phyloP scores from a whole-genome alignment of 192 early-diverging fungal species.

The Linnemannia schmuckeri region DNA sequence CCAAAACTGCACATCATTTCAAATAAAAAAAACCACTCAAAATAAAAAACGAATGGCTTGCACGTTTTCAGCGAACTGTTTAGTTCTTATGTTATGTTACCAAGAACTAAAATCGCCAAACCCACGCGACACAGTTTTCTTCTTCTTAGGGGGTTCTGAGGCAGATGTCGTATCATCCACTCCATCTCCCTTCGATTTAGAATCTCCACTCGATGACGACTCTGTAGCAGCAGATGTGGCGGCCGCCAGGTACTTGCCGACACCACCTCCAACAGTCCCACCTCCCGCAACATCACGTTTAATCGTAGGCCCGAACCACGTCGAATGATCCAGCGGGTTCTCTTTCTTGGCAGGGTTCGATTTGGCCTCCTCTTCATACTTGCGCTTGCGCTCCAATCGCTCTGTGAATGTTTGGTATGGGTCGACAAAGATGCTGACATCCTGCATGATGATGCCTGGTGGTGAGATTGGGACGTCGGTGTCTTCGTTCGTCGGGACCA shows the following conservation, averaged over 20 bases:
- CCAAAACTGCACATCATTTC: not conserved
- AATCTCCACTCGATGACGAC: constrained; percentile 20
- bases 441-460: constrained; percentile 76
- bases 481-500: constrained; percentile 74
- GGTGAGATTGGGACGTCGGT: constrained; percentile 79
- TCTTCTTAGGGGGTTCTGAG: constrained; percentile 42
- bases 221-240: constrained; percentile 10
- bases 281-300: constrained; percentile 44
- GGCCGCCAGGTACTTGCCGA: constrained; percentile 76
- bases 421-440: constrained; percentile 84
- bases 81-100: constrained; percentile 19
- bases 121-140: constrained; percentile 36
- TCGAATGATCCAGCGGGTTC: constrained; percentile 68
- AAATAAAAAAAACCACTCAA: constrained; percentile 5
- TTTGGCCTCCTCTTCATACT: constrained; percentile 55
- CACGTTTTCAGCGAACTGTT: not conserved
- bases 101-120: constrained; percentile 66
- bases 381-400: constrained; percentile 75
- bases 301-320: constrained; percentile 79
- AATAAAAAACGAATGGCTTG: not conserved
- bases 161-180: not conserved
- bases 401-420: constrained; percentile 85
- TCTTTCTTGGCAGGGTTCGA: constrained; percentile 62
- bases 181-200: constrained; percentile 5
- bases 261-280: constrained; percentile 52